Evolutionary conservation across 2,329 filamentous ascomycete species (phyloP).

Genomic region (Trichoderma sp.): DNA sequence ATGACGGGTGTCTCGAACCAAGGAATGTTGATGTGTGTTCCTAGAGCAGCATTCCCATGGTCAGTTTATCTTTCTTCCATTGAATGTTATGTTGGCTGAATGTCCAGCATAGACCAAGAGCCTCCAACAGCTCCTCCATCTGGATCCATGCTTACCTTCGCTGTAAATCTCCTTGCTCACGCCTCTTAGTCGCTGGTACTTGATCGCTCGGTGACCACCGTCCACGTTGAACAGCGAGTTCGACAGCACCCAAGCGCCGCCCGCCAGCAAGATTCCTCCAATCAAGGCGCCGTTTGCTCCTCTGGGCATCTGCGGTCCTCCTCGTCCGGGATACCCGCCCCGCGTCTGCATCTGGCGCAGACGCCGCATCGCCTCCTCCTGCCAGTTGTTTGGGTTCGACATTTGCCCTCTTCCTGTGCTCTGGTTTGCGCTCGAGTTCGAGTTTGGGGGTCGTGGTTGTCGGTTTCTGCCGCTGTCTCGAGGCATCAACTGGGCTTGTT

Average conservation of each 20-base stretch:
- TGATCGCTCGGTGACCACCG: conserved; percentile 97
- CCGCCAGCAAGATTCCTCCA: conserved; percentile 44
- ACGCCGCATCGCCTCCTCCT: conserved; percentile 51
- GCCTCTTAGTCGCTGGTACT: conserved; percentile 89
- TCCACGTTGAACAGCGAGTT: conserved; percentile 79
- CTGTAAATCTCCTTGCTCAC: conserved; percentile 94
- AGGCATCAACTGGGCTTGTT: not conserved
- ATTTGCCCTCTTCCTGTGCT: conserved; percentile 25
- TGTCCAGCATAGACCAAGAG: not conserved
- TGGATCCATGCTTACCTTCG: conserved; percentile 63
- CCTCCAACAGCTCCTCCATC: not conserved
- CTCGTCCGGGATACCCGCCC: conserved; percentile 42
- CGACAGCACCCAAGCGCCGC: conserved; percentile 51
- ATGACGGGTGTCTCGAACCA: conserved; percentile 97
- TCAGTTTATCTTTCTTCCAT: not conserved
- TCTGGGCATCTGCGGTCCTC: conserved; percentile 42
- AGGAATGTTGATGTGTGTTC: conserved; percentile 88
- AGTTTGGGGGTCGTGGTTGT: not conserved
- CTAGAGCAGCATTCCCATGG: conserved; percentile 42
- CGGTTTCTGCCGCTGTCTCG: conserved; percentile 1
- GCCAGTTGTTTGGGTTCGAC: conserved; percentile 40
- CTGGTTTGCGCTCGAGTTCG: not conserved
- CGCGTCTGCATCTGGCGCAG: conserved; percentile 48
- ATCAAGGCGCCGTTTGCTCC: conserved; percentile 40
- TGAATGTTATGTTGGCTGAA: not conserved